Evolutionary conservation across 441 rosid species (phyloP), one percentile per base, ranked within the genome.

Genomic region (Arabidopsis lyrata): DNA sequence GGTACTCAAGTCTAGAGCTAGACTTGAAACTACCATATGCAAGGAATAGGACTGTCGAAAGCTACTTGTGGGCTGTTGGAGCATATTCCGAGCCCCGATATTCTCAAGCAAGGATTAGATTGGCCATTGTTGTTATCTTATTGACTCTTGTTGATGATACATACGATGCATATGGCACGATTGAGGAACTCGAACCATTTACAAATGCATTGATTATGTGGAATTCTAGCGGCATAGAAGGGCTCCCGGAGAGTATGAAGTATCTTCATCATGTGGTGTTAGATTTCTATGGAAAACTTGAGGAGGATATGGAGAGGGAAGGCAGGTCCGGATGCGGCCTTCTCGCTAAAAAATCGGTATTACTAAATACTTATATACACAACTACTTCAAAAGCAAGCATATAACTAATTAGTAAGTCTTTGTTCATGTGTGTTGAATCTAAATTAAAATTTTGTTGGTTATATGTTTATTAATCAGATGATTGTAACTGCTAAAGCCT

Each of bases 161-260:
- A 2, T 87, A 78, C 2, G 89, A 85, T 55, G 79, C 65, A 0
- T 83, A 80, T 62, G 88, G 86, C 20, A 84, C 81, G 6, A 34
- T 66, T 8, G 75, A 85, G 11, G 91, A 87, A 34, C 80, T 85
- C 2, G 35, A 59, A 13, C 53, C 57, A 54, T 63, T 82, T 2
- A 80, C 85, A 32, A 13, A 22, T 22, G 70, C 77, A 1, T 0
- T 63, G 1, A 0, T 38, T 0, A 53, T 12, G 35, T 63, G 45
- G 54, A 41, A 60, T 53, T 16, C 47, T 16, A 15, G 44, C 0
- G 62, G 39, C 2, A 7, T 32, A 0, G 62, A 72, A 53, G 24
- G 44, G 11, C 76, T 72, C 6, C 76, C 69, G 0, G 69, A 72
- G 1, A 41, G 47, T 55, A 72, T 72, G 62, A 63, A 52, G 12